Evolutionary conservation across 2,329 filamentous ascomycete genomes (phyloP).

Genomic region (Penicillium sp.): DNA sequence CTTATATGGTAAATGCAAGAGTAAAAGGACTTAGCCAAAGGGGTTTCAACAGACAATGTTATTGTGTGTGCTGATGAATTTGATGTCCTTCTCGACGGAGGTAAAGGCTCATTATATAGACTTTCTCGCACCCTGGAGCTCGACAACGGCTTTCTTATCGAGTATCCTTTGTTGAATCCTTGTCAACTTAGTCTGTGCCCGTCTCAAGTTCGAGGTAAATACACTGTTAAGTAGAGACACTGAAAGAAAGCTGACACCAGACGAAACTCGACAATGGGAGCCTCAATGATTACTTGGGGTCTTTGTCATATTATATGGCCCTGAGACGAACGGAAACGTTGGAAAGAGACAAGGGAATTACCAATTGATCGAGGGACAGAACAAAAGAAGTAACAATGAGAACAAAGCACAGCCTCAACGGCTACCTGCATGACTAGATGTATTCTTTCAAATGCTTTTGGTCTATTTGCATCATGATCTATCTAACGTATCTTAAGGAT

Average conservation of each 20-base stretch:
- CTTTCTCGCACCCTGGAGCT: neutral
- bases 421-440: neutral
- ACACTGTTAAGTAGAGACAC: neutral
- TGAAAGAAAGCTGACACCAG: neutral
- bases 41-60: neutral
- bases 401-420: neutral
- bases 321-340: neutral
- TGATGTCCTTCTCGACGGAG: neutral
- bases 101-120: neutral
- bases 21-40: neutral
- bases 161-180: neutral
- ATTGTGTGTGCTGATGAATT: neutral
- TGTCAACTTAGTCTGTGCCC: neutral
- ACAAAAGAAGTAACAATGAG: neutral
- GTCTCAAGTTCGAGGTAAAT: neutral
- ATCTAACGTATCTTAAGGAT: conserved; percentile 7
- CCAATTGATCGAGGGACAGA: too few species aligned
- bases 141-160: neutral
- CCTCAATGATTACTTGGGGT: neutral
- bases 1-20: neutral
- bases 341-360: neutral
- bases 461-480: conserved; percentile 3
- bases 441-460: neutral
- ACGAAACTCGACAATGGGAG: neutral
- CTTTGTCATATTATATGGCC: neutral